Percentiles rank a stretch among this genome's conserved stretches.
Evolutionary conservation across 805 yeast genomes (phyloP).

Genomic region (Saturnispora sanitii): DNA sequence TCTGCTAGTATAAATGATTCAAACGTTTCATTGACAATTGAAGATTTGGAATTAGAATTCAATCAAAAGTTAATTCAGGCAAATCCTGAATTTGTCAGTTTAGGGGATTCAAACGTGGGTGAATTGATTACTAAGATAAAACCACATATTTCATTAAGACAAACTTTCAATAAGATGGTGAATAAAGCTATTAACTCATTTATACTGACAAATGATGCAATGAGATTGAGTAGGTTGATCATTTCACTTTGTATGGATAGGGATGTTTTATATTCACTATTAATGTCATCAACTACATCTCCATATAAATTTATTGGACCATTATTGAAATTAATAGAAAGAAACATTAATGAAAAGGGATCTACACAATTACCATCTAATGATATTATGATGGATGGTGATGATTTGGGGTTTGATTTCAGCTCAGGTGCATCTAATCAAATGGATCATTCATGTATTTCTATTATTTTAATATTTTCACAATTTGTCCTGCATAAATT

Average conservation of each 20-base stretch:
- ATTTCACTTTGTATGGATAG: slow-evolving; percentile 39
- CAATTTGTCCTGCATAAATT: slow-evolving; percentile 12
- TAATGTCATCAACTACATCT: slow-evolving; percentile 30
- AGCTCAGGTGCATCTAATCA: slow-evolving; percentile 58
- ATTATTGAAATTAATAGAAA: slow-evolving; percentile 44
- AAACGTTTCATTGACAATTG: slow-evolving; percentile 3
- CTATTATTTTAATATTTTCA: slow-evolving; percentile 45
- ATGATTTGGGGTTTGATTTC: slow-evolving; percentile 39
- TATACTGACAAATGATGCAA: slow-evolving; percentile 31
- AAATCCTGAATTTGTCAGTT: slow-evolving; percentile 38
- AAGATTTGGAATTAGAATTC: slow-evolving; percentile 15
- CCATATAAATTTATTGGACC: slow-evolving; percentile 36
- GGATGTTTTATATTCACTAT: slow-evolving; percentile 32
- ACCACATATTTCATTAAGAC: slow-evolving; percentile 35
- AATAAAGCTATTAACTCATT: slow-evolving; percentile 27
- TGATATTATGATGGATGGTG: slow-evolving; percentile 19
- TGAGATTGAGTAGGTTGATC: slow-evolving; percentile 40
- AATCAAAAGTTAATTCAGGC: slow-evolving; percentile 25
- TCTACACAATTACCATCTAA: slow-evolving; percentile 4
- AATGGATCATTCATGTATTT: slow-evolving; percentile 63
- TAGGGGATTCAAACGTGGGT: slow-evolving; percentile 44
- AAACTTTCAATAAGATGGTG: slow-evolving; percentile 31
- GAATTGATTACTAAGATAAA: slow-evolving; percentile 40
- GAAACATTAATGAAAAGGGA: slow-evolving; percentile 20
- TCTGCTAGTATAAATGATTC: background rate